Percentiles rank a stretch among this genome's conserved stretches.
Evolutionary conservation across 352 stramenopile genomes (phyloP).

Genomic region (Phytophthora capsici): DNA sequence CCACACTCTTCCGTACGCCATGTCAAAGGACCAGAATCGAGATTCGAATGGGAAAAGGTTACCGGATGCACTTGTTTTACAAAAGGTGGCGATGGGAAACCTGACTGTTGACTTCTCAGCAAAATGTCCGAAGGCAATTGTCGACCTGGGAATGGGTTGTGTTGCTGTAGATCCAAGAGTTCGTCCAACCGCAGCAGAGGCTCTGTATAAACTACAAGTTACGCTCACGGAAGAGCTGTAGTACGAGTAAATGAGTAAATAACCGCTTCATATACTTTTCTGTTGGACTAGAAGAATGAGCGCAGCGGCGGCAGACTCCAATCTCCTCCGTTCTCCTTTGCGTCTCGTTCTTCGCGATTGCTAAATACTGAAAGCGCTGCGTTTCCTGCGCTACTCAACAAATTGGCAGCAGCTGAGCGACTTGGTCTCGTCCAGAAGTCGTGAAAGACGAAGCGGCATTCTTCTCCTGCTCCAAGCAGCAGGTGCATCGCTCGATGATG

Average conservation of each 20-base stretch:
- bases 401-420: constrained; percentile 22
- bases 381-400: constrained; percentile 26
- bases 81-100: constrained; percentile 5
- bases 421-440: constrained; percentile 65
- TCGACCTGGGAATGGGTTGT: constrained; percentile 15
- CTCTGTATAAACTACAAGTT: constrained; percentile 28
- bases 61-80: constrained; percentile 11
- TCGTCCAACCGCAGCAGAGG: constrained; percentile 24
- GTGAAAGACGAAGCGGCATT: constrained; percentile 59
- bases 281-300: constrained; percentile 16
- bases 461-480: constrained; percentile 63
- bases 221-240: too few relatives aligned
- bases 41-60: constrained; percentile 8
- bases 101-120: constrained; percentile 22
- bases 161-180: constrained; percentile 16
- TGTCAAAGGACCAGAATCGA: neutral
- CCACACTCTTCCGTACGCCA: constrained; percentile 4
- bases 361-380: constrained; percentile 29
- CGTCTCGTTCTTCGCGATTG: neutral
- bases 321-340: neutral
- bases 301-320: constrained; percentile 1
- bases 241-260: constrained; percentile 4
- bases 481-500: constrained; percentile 63
- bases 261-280: neutral
- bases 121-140: constrained; percentile 14